Evolutionary conservation across 148 eudicot genomes (phyloP).

Genomic region (Camellia granthamiana): DNA sequence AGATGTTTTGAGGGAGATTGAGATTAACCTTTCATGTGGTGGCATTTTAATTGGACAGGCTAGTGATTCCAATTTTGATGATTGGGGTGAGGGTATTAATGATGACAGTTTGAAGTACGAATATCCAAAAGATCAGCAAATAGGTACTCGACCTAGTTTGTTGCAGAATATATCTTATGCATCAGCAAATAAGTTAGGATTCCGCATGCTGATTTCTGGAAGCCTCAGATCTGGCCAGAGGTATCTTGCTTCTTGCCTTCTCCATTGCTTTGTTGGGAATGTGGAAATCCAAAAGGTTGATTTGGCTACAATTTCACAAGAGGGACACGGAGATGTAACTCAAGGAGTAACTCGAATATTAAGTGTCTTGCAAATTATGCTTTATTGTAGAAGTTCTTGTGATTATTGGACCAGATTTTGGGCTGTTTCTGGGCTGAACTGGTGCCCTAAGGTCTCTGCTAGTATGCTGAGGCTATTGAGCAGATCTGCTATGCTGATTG

Average conservation of each 20-base stretch:
- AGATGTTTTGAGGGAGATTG: constrained; percentile 50
- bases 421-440: no score
- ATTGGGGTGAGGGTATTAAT: constrained; percentile 26
- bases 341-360: no score
- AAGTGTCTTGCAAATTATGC: no score
- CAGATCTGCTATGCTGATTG: no score
- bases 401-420: no score
- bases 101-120: constrained; percentile 25
- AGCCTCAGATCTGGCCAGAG: constrained; percentile 81
- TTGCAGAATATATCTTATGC: constrained; percentile 34
- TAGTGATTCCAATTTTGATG: constrained; percentile 25
- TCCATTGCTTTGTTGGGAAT: constrained; percentile 78
- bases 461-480: no score
- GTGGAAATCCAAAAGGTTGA: constrained; percentile 78
- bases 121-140: constrained; percentile 23
- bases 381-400: no score
- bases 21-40: constrained; percentile 36
- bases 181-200: constrained; percentile 55
- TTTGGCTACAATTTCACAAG: constrained; percentile 88
- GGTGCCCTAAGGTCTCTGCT: no score
- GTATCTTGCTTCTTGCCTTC: constrained; percentile 91
- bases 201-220: constrained; percentile 74
- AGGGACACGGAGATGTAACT: no score
- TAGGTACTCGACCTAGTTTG: constrained; percentile 39
- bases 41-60: constrained; percentile 49